A percentile compares a stretch with the other conserved stretches of the same genome.
phyloP scores from a whole-genome alignment of 1,284 basidiomycete genomes.

The Ceratobasidium sp. region DNA sequence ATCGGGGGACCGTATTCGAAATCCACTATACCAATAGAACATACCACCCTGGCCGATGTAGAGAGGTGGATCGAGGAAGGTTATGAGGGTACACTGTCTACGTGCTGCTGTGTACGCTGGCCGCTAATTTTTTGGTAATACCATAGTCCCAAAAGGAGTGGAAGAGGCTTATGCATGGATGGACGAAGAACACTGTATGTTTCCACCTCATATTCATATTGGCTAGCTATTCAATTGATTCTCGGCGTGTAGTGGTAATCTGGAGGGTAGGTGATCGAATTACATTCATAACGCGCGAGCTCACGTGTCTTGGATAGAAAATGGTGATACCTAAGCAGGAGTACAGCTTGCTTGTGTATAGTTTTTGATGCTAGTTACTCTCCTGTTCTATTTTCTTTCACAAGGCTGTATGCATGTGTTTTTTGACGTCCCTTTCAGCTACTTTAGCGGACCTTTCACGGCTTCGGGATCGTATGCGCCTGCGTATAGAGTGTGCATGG shows the following conservation, averaged over 20 bases:
- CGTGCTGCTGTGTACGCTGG: neutral
- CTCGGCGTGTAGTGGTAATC: neutral
- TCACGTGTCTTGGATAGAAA: neutral
- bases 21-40: neutral
- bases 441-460: too few relatives aligned
- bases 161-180: neutral
- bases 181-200: conserved; percentile 10
- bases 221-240: neutral
- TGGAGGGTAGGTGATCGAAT: neutral
- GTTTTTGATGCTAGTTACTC: neutral
- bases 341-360: conserved; percentile 8
- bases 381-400: too few relatives aligned
- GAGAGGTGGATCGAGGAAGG: too few relatives aligned
- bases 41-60: too few relatives aligned
- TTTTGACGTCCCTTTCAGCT: too few relatives aligned
- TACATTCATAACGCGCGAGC: neutral
- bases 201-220: neutral
- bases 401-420: too few relatives aligned
- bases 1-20: neutral
- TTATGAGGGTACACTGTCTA: too few relatives aligned
- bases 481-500: too few relatives aligned
- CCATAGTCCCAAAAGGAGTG: neutral
- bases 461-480: too few relatives aligned
- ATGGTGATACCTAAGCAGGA: neutral
- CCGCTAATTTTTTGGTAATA: neutral